These are phyloP conservation scores for Hypoxylon sp. DNA, from an alignment of 2,329 filamentous ascomycete species.

Conservation along the genomic window DNA sequence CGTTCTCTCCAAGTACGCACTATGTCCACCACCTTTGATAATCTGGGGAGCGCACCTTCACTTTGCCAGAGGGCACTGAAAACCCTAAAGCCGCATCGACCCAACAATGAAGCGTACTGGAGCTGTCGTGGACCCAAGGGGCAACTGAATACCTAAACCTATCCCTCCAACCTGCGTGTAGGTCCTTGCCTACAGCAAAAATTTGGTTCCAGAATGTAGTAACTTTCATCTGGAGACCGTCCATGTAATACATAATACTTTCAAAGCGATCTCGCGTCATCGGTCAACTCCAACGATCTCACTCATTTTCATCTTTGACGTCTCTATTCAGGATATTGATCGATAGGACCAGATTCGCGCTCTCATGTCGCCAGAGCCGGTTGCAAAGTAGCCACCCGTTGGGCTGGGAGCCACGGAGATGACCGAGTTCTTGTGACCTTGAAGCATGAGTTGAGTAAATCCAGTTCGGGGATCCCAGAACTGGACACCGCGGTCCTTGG, in stretches of 20 bases:
- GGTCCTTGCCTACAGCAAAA: background rate
- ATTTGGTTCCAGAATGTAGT: background rate
- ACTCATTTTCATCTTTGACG: background rate
- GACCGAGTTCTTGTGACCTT: conserved; percentile 98
- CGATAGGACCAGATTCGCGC: conserved; percentile 96
- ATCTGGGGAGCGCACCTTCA: conserved; percentile 13
- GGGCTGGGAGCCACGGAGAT: conserved; percentile 97
- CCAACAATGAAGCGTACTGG: background rate
- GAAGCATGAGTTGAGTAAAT: conserved; percentile 96
- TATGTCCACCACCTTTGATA: conserved; percentile 18
- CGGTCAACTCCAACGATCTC: background rate
- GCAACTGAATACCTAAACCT: conserved; percentile 10
- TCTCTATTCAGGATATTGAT: conserved; percentile 56
- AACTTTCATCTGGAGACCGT: background rate
- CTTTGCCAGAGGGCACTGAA: conserved; percentile 4
- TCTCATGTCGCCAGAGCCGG: conserved; percentile 96
- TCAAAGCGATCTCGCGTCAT: background rate
- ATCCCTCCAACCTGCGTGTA: conserved; percentile 4
- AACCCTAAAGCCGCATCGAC: conserved; percentile 15
- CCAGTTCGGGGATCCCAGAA: conserved; percentile 98
- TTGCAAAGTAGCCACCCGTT: conserved; percentile 89
- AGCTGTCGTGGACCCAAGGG: background rate
- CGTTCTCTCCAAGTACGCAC: conserved; percentile 27
- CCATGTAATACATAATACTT: background rate
- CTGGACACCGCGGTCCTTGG: conserved; percentile 96